Conservation (phyloP, 345 rosid genomes). For the Eucalyptus decipiens region DNA sequence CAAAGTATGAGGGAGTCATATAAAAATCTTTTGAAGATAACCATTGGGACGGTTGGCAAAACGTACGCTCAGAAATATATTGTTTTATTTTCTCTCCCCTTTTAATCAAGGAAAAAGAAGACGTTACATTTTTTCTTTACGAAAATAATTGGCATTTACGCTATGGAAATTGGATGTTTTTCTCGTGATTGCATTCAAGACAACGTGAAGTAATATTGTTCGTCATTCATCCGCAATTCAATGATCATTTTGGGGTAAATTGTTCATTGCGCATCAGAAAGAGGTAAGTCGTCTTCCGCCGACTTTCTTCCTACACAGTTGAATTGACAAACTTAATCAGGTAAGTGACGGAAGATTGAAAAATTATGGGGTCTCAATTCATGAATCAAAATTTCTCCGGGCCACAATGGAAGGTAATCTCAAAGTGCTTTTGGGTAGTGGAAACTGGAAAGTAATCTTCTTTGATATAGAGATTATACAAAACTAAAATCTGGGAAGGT, state of each 20-base stretch:
- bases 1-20: rapidly evolving
- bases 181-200: rapidly evolving
- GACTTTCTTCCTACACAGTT: no score
- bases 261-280: no score
- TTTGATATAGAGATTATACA: neutral
- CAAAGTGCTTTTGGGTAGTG: neutral
- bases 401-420: neutral
- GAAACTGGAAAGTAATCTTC: neutral
- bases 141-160: no score
- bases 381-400: neutral
- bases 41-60: rapidly evolving
- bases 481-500: neutral
- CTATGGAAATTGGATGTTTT: rapidly evolving
- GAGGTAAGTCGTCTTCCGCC: no score
- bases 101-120: no score
- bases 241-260: rapidly evolving
- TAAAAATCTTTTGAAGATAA: no score
- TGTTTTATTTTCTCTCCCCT: no score
- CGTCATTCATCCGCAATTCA: no score
- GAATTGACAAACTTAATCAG: neutral
- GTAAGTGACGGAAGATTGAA: neutral
- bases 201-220: no score
- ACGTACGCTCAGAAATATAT: rapidly evolving
- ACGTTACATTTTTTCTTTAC: rapidly evolving
- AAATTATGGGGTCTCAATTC: neutral